These are phyloP conservation scores for Coniochaeta sp. DNA, from an alignment of 2,329 filamentous ascomycete species.

Conservation along the genomic window DNA sequence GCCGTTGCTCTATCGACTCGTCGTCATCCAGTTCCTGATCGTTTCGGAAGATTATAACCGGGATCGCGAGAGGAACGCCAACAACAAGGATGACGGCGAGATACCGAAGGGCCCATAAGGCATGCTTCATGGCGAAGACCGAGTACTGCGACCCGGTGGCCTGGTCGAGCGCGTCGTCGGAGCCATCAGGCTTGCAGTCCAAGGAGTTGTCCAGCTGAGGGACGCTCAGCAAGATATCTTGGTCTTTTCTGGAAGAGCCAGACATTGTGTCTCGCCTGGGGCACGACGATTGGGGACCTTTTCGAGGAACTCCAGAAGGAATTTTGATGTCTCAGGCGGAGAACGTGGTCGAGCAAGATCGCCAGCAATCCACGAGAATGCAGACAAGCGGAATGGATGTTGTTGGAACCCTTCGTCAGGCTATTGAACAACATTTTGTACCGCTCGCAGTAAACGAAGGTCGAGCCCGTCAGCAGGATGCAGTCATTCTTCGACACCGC, in stretches of 20 bases:
- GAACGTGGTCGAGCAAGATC: background rate
- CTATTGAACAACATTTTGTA: background rate
- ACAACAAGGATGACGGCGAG: conserved; percentile 9
- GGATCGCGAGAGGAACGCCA: conserved; percentile 11
- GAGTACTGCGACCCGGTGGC: background rate
- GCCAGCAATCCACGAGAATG: background rate
- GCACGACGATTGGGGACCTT: background rate
- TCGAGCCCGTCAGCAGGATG: background rate
- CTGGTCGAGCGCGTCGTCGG: background rate
- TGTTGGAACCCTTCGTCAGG: background rate
- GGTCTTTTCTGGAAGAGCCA: background rate
- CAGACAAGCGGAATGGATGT: background rate
- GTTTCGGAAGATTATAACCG: conserved; percentile 11
- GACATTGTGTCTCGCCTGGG: background rate
- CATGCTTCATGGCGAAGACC: background rate
- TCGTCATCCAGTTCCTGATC: conserved; percentile 7
- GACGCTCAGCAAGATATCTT: background rate
- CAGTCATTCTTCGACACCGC: background rate
- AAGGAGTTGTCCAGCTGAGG: background rate
- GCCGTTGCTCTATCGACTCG: conserved; percentile 2
- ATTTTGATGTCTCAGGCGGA: background rate
- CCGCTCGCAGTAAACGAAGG: background rate
- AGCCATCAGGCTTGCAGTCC: background rate
- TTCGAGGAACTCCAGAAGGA: background rate
- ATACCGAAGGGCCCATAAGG: conserved; percentile 12